phyloP scores from a whole-genome alignment of 805 yeast genomes.

The Ogataea thermomethanolica region DNA sequence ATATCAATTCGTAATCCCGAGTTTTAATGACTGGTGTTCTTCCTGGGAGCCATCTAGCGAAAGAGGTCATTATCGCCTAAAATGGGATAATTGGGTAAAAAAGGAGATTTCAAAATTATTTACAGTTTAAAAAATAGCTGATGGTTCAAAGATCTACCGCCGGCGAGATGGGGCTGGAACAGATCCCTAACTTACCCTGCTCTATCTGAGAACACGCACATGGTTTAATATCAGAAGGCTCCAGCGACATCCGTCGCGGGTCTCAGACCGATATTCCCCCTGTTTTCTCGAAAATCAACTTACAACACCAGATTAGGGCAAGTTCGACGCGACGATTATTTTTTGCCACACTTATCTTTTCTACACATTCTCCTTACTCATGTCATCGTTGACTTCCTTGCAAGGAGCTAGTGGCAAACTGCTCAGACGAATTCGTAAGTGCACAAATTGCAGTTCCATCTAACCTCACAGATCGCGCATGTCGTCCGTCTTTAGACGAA shows the following conservation, averaged over 20 bases:
- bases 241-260: no score
- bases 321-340: conserved; percentile 9
- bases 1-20: not conserved
- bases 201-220: no score
- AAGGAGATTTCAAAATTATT: not conserved
- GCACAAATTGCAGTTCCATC: not conserved
- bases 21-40: not conserved
- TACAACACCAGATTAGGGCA: no score
- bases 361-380: conserved; percentile 3
- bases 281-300: no score
- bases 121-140: not conserved
- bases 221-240: no score
- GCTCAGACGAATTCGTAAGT: conserved; percentile 36
- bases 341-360: conserved; percentile 13
- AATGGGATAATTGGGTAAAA: conserved; percentile 2
- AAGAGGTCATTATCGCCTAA: conserved; percentile 1
- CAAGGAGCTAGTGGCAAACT: conserved; percentile 37
- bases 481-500: conserved; percentile 75
- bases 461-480: conserved; percentile 62
- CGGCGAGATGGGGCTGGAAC: no score
- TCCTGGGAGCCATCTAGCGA: not conserved
- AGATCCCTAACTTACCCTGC: no score
- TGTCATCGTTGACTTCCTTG: conserved; percentile 32
- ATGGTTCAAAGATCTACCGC: not conserved
- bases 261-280: no score